A percentile compares a stretch with the other conserved stretches of the same genome.
phyloP scores from a whole-genome alignment of 2,329 filamentous ascomycete species.

The Lanzia echinophila region DNA sequence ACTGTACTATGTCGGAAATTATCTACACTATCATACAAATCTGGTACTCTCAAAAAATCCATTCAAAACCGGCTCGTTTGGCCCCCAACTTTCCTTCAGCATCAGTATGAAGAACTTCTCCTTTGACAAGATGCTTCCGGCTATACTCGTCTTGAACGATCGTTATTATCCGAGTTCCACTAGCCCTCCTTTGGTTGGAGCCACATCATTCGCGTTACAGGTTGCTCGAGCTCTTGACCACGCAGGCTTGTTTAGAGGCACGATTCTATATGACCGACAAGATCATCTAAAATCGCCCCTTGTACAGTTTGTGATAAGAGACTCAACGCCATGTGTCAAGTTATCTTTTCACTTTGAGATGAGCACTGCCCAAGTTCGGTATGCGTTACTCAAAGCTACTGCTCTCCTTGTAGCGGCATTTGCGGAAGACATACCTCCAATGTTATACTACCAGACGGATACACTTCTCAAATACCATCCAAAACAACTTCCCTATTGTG shows the following conservation, averaged over 20 bases:
- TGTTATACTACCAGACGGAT: constrained; percentile 15
- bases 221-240: constrained; percentile 10
- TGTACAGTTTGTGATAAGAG: constrained; percentile 6
- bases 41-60: neutral
- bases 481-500: constrained; percentile 11
- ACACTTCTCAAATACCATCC: constrained; percentile 14
- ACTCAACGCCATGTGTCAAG: constrained; percentile 9
- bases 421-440: neutral
- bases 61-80: constrained; percentile 5
- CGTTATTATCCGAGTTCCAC: constrained; percentile 12
- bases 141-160: constrained; percentile 12
- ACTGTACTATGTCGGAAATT: neutral
- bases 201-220: constrained; percentile 14
- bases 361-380: constrained; percentile 7
- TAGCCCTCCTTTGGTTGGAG: constrained; percentile 10
- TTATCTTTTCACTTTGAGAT: constrained; percentile 13
- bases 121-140: constrained; percentile 12
- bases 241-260: constrained; percentile 11
- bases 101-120: neutral
- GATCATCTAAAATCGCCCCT: constrained; percentile 6
- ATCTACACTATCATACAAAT: neutral
- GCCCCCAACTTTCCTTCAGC: neutral
- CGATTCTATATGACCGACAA: constrained; percentile 13
- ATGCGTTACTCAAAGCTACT: constrained; percentile 10
- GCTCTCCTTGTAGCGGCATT: constrained; percentile 5